Evolutionary conservation across 2,329 filamentous ascomycete genomes (phyloP), one percentile per base, ranked within the genome.

Genomic region (Cylindrodendrum hubeiense): DNA sequence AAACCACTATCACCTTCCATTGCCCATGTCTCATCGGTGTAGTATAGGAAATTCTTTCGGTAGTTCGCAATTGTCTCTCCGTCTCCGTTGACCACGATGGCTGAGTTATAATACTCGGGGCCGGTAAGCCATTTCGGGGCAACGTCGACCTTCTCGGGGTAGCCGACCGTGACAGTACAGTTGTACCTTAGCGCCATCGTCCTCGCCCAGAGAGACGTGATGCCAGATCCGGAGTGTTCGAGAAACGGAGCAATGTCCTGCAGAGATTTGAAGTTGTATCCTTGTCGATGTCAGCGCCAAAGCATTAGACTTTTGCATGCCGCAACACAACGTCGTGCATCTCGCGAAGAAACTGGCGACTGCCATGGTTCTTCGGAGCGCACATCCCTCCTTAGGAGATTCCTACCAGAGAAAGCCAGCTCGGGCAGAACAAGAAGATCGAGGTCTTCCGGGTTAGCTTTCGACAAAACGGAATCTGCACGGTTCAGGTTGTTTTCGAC

Each of bases 261-360:
- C 3, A 93, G 77, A 0, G 90, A 91, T 44, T 87, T 85, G 81
- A 95, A 95, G 76, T 94, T 94, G 81, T 95, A 96, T 30, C 93
- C 91, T 89, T 75, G 28, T 33, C 56, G n/a, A 19, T 46, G 46
- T 68, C 30, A 69, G 61, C 49, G 24, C 12, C 17, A 19, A 50
- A 33, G 26, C 21, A 22, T 8, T 37, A 19, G 19, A 37, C 4
- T 8, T 1, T 50, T 3, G 9, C 33, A 33, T 10, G n/a, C 47
- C 30, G 47, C 47, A 28, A 33, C 4, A 28, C 47, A 50, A 28
- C 30, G 17, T 19, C 7, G 5, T 50, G 5, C 4, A 13, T 50
- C 46, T 50, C 26, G 22, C 22, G 26, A 28, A 19, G 28, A 24
- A 17, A 10, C 5, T 33, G 17, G 46, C 26, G 2, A 19, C 2